A percentile compares a stretch with the other conserved stretches of the same genome.
Evolutionary conservation across 768 basidiomycete genomes (phyloP).

Genomic region (Boletus subparvulus): DNA sequence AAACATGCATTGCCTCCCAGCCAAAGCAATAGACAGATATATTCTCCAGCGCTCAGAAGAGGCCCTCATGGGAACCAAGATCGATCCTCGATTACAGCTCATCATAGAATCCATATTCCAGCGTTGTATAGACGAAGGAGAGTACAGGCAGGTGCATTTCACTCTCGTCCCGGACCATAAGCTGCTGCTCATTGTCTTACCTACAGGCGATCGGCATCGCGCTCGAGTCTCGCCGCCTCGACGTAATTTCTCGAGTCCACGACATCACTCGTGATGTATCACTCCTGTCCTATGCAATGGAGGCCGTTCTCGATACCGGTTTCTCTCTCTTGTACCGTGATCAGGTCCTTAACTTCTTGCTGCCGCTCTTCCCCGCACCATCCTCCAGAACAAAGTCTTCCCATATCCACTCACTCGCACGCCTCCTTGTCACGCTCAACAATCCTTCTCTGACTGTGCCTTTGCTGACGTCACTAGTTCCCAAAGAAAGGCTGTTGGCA

Average conservation of each 20-base stretch:
- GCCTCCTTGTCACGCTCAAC: conserved; percentile 86
- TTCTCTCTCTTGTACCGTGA: conserved; percentile 85
- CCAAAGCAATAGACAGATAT: conserved; percentile 95
- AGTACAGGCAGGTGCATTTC: conserved; percentile 77
- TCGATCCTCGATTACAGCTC: conserved; percentile 75
- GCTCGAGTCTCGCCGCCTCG: conserved; percentile 85
- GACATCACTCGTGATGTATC: conserved; percentile 69
- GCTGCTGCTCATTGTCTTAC: conserved; percentile 9
- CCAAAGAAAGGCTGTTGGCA: conserved; percentile 71
- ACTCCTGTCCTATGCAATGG: conserved; percentile 88
- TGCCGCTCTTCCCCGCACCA: conserved; percentile 83
- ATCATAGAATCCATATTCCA: conserved; percentile 91
- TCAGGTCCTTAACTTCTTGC: conserved; percentile 73
- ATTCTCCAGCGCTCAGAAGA: conserved; percentile 68
- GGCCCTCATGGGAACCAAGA: conserved; percentile 44
- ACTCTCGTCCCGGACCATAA: not conserved
- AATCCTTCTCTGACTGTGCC: conserved; percentile 76
- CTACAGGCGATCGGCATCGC: conserved; percentile 90
- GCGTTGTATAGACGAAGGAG: conserved; percentile 83
- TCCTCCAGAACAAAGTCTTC: conserved; percentile 69
- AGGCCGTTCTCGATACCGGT: conserved; percentile 85
- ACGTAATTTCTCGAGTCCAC: conserved; percentile 81
- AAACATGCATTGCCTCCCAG: conserved; percentile 39
- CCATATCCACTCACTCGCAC: conserved; percentile 79
- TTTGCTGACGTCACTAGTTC: conserved; percentile 69